These are phyloP conservation scores for Flaveria brownii DNA, from an alignment of 129 eudicot genomes.

Conservation along the genomic window DNA sequence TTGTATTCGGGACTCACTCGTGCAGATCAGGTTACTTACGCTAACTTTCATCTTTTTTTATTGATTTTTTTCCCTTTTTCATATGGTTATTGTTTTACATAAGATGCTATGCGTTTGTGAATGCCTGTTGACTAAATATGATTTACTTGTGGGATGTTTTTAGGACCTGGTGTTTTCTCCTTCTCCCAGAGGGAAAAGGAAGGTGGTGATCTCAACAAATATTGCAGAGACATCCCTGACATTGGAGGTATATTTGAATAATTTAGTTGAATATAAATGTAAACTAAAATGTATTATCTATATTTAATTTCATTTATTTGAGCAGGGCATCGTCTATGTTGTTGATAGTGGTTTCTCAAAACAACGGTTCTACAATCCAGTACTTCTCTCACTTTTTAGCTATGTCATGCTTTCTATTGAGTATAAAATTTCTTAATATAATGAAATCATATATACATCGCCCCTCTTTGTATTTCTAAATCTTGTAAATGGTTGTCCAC, in stretches of 20 bases:
- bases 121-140: background rate
- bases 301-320: conserved; percentile 19
- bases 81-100: background rate
- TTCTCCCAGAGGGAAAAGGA: conserved; percentile 92
- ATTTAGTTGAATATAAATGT: background rate
- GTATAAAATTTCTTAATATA: background rate
- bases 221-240: conserved; percentile 97
- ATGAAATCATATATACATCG: background rate
- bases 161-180: conserved; percentile 95
- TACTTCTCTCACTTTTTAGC: conserved; percentile 32
- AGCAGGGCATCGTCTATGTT: conserved; percentile 92
- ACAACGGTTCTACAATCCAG: conserved; percentile 95
- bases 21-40: conserved; percentile 74
- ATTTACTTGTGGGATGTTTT: conserved; percentile 15
- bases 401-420: background rate
- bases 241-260: conserved; percentile 64
- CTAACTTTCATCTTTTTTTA: background rate
- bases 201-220: conserved; percentile 93
- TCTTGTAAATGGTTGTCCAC: conserved; percentile 12
- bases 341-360: conserved; percentile 97
- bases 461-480: background rate
- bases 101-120: conserved; percentile 1
- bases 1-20: conserved; percentile 95
- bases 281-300: background rate
- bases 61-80: background rate